phyloP scores from a whole-genome alignment of 768 basidiomycete species.

The Tylopilus felleus region DNA sequence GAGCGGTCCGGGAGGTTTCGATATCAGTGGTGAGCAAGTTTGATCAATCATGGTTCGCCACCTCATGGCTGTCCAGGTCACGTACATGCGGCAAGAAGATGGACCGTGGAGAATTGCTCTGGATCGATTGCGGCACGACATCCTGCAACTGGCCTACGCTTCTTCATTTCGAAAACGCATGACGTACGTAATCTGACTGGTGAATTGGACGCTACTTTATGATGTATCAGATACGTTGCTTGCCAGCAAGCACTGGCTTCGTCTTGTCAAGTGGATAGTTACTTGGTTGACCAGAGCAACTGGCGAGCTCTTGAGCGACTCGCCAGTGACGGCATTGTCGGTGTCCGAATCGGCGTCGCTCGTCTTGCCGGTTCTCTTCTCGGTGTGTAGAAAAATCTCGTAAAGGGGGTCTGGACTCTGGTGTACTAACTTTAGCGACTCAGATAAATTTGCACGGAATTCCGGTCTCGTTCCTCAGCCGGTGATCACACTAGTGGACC shows the following conservation, averaged over 20 bases:
- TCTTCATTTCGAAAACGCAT: constrained; percentile 57
- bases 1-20: constrained; percentile 81
- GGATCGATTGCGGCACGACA: constrained; percentile 38
- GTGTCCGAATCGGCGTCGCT: constrained; percentile 85
- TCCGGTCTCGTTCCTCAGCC: constrained; percentile 29
- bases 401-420: background rate
- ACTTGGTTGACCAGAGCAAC: constrained; percentile 40
- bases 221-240: constrained; percentile 58
- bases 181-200: constrained; percentile 50
- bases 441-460: constrained; percentile 15
- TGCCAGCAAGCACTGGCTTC: constrained; percentile 61
- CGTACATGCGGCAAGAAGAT: constrained; percentile 42
- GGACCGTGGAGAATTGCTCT: constrained; percentile 34
- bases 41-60: constrained; percentile 6
- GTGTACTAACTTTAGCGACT: constrained; percentile 3
- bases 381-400: constrained; percentile 41
- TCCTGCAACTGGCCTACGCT: constrained; percentile 45
- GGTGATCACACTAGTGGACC: constrained; percentile 40
- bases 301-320: constrained; percentile 56
- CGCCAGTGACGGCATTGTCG: constrained; percentile 66
- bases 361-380: constrained; percentile 57
- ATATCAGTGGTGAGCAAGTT: constrained; percentile 53
- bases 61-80: constrained; percentile 39
- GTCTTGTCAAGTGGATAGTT: constrained; percentile 32
- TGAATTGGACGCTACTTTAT: constrained; percentile 13